Evolutionary conservation across 1,284 basidiomycete genomes (phyloP), one percentile per base, ranked within the genome.

Genomic region (Papiliotrema nemorosa): DNA sequence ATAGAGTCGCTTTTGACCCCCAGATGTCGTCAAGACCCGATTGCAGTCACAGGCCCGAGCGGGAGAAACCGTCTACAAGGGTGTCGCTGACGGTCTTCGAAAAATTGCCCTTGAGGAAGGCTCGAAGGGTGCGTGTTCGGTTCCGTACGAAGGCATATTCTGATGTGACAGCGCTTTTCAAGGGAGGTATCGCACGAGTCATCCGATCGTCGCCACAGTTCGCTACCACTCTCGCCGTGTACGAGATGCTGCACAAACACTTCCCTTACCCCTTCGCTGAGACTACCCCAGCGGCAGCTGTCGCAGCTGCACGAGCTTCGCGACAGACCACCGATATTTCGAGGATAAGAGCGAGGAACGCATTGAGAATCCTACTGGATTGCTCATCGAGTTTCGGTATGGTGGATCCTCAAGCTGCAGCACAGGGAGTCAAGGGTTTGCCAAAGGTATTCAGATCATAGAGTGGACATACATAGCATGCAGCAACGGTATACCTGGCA

Each of bases 1-100:
- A 12, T 5, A 27, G 27, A 41, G 7, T 41, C 9, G 3, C 50
- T 36, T 14, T 27, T 29, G 39, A 52, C 33, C 50, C 58, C 60
- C 65, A 51, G 94, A 98, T 74, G 96, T 98, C 53, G 90, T 97
- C 73, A 98, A 98, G 82, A 98, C 94, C n/a, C 85, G 94, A 50
- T 78, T 98, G 58, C 96, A 98, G 73, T 86, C 91, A n/a, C 96
- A 98, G 74, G 87, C 91, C 31, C 82, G 87, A 57, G 87, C 88
- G 63, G 96, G 94, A 16, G 85, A 98, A 74, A 89, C 90, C 4
- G 79, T 86, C 54, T 99, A 99, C 79, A 90, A 88, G 73, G 94
- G 96, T 43, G 77, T 97, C 42, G 72, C 78, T 14, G 92, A 99
- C 75, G 93, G 90, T 24, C 90, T 96, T 66, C 78, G 81, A 45